These are phyloP conservation scores for Didymella segeticola DNA, from an alignment of 2,329 filamentous ascomycete genomes.

Conservation along the genomic window DNA sequence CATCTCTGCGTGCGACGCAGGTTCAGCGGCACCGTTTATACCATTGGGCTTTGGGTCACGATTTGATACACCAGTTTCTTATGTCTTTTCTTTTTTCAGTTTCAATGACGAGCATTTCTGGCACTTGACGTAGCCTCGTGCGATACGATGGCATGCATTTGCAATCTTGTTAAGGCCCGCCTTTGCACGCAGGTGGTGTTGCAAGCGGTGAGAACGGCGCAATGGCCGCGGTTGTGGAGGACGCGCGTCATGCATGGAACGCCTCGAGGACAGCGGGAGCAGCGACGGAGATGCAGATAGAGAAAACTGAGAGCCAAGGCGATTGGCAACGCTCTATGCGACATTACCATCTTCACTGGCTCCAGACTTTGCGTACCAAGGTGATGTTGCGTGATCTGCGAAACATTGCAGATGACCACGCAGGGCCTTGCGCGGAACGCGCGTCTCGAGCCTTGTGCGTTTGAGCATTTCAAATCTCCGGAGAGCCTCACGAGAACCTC, in stretches of 20 bases:
- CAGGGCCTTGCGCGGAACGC: conserved; percentile 6
- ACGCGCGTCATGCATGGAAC: conserved; percentile 31
- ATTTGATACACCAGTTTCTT: conserved; percentile 35
- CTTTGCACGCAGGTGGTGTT: conserved; percentile 22
- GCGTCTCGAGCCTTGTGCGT: conserved; percentile 6
- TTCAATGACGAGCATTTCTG: conserved; percentile 35
- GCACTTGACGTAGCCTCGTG: conserved; percentile 20
- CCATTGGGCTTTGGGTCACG: conserved; percentile 38
- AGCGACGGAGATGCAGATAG: conserved; percentile 16
- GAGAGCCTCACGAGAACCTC: not conserved
- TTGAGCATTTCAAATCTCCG: conserved; percentile 4
- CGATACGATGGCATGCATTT: conserved; percentile 25
- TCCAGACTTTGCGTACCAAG: not conserved
- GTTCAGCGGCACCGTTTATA: conserved; percentile 41
- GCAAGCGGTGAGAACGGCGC: conserved; percentile 25
- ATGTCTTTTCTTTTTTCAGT: conserved; percentile 30
- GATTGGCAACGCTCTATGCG: conserved; percentile 17
- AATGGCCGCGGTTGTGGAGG: conserved; percentile 23
- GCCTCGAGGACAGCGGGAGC: not conserved
- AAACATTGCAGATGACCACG: conserved; percentile 10
- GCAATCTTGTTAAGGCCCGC: conserved; percentile 13
- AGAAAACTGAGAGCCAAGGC: conserved; percentile 25
- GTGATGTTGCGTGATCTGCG: conserved; percentile 14
- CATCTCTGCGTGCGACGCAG: conserved; percentile 24
- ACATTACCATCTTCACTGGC: conserved; percentile 4